Base-by-base conservation (phyloP, 78 protist genomes). In the Dictyostelium citrinum region DNA sequence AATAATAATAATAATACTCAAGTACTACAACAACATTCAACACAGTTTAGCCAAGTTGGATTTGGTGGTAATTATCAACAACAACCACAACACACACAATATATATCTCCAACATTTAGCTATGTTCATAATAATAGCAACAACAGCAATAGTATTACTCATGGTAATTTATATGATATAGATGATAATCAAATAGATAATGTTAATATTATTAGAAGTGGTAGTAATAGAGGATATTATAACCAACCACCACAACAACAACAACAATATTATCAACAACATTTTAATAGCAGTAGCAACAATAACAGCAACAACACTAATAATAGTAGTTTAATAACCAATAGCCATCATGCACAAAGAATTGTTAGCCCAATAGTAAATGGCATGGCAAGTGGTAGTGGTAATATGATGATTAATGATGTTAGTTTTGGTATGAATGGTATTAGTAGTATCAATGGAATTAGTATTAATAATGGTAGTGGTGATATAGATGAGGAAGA, bases 401-500 rank as follows among this genome's bases (percentile, higher is more conserved):
- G 72, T 64, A 78, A 24, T 75, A 39, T 16, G n/a, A 72, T 31
- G 33, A 72, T 35, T 5, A 75, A 31, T 39, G 35, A 24, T n/a
- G 46, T 37, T 22, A 74, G 45, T 24, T 72, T 35, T 20, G 45
- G 45, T 72, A 55, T 55, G n/a, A 55, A 55, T 20, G 46, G 55
- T 5, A 35, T 31, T 17, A 74, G 24, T 41, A 31, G 35, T 11
- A 74, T 39, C n/a, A 39, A 80, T 80, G 49, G 64, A 20, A 17
- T 29, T 22, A n/a, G 46, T 2, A 49, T 12, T 33, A 27, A 55
- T 17, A 16, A 58, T 58, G 46, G 37, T 2, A 29, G 83, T 24
- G 83, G n/a, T n/a, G 45, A 12, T 10, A 43, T 27, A 55, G 72
- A 80, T 35, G 51, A 88, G 22, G 93, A 78, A 16, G 93, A 88